Conservation (phyloP, 2,329 filamentous ascomycete genomes). For the Chalara sp. region DNA sequence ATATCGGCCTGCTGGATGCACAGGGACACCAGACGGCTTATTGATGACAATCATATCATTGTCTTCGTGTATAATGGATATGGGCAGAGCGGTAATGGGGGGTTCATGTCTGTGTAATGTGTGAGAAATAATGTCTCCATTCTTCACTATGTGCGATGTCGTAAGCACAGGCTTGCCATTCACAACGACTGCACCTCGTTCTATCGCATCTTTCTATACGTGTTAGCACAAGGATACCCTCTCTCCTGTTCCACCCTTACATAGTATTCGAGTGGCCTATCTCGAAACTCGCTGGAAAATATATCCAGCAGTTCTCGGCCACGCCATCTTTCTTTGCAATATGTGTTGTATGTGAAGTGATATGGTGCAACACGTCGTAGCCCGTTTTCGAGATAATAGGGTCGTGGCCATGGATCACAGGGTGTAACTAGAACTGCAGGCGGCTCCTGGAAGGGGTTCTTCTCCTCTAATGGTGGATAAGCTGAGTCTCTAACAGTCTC, state of each 20-base stretch:
- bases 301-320: constrained; percentile 76
- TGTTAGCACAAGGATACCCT: constrained; percentile 17
- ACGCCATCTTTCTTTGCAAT: constrained; percentile 90
- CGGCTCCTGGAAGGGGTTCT: constrained; percentile 33
- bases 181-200: constrained; percentile 69
- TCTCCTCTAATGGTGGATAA: constrained; percentile 27
- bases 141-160: constrained; percentile 67
- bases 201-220: constrained; percentile 63
- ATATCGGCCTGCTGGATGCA: constrained; percentile 92
- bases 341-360: constrained; percentile 90
- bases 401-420: constrained; percentile 51
- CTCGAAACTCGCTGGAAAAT: constrained; percentile 86
- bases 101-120: constrained; percentile 94
- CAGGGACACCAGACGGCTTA: constrained; percentile 90
- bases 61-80: constrained; percentile 84
- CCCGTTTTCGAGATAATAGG: constrained; percentile 79
- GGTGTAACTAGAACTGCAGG: constrained; percentile 44
- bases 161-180: constrained; percentile 65
- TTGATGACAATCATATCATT: constrained; percentile 93
- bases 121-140: constrained; percentile 88
- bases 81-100: constrained; percentile 73
- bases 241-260: constrained; percentile 35
- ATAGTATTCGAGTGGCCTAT: constrained; percentile 82
- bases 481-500: constrained; percentile 17
- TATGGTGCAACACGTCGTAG: constrained; percentile 81